Base-by-base conservation (phyloP, 371 early-diverging fungal species). In the Rhizopus delemar region DNA sequence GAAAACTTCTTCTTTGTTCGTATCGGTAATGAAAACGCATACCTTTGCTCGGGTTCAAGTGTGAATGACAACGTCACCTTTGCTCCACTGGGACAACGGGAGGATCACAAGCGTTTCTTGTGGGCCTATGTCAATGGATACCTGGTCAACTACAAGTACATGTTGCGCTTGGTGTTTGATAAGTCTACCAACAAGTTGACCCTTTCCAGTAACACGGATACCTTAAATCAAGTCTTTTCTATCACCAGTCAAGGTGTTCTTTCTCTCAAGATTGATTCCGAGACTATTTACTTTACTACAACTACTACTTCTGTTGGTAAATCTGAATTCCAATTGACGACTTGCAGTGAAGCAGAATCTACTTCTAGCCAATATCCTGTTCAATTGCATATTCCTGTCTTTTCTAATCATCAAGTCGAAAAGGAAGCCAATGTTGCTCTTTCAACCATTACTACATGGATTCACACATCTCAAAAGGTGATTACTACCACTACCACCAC, bases 81-180 rank as follows among this genome's bases (percentile, higher is more conserved):
- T 56, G 62, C 68, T 11, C 12, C 55, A 22, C 62, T 77, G 33
- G 46, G 59, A 34, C 65, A 72, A n/a, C 22, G 62, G 11, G 70
- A 60, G n/a, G 71, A 75, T 46, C 59, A 75, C 43, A 71, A 71
- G 46, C 73, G 71, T 11, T 73, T 70, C 62, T 64, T 84, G 53
- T 84, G 84, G 84, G 68, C 69, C 8, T 81, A 74, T 53, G 63
- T 78, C 33, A 65, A 69, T 41, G 82, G 82, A 4, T 77, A 79
- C 31, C 57, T 84, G 59, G 71, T 84, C 55, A 84, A 84, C 69
- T 77, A 80, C 57, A 73, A 75, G 51, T 75, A 82, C 46, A 69
- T 75, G 69, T 68, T 75, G 11, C 73, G 74, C 3, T 62, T 78
- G 32, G 60, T 54, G 11, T 60, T 53, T 48, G 63, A 63, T 45